phyloP scores from a whole-genome alignment of 495 filamentous ascomycete species.

The Aspergillus homomorphus region DNA sequence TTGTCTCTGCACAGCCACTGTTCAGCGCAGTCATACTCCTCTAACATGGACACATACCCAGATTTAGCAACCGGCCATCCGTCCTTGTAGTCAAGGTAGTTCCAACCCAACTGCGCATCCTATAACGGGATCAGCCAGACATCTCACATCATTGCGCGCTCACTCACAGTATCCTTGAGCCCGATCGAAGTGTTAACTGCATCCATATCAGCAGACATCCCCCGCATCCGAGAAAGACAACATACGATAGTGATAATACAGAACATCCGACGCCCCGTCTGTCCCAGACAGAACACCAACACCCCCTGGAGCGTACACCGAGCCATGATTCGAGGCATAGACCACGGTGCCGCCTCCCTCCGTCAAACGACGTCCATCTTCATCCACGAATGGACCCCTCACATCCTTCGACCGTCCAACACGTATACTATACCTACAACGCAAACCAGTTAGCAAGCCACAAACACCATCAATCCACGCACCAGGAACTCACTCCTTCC shows the following conservation, averaged over 20 bases:
- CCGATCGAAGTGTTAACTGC: slow-evolving; percentile 43
- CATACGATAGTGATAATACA: slow-evolving; percentile 49
- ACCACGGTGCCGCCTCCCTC: slow-evolving; percentile 44
- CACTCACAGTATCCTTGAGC: slow-evolving; percentile 35
- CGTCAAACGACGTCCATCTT: slow-evolving; percentile 23
- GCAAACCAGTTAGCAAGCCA: background rate
- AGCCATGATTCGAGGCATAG: slow-evolving; percentile 45
- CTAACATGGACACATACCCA: slow-evolving; percentile 15
- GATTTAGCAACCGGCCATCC: slow-evolving; percentile 40
- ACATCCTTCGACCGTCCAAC: slow-evolving; percentile 39
- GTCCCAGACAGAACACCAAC: slow-evolving; percentile 36
- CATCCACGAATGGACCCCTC: slow-evolving; percentile 44
- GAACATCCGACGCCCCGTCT: slow-evolving; percentile 33
- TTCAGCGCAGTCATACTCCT: background rate
- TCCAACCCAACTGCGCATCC: slow-evolving; percentile 47
- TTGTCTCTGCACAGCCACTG: background rate
- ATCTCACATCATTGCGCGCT: background rate
- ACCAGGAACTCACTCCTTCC: slow-evolving; percentile 61
- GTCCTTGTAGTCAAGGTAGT: slow-evolving; percentile 39
- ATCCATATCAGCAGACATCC: background rate
- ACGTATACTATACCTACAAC: slow-evolving; percentile 37
- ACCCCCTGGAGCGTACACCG: slow-evolving; percentile 48
- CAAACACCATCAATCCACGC: background rate
- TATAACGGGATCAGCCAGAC: slow-evolving; percentile 15
- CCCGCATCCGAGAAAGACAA: background rate